phyloP scores from a whole-genome alignment of 2,329 filamentous ascomycete species.

The Ceratocystis ficicola region DNA sequence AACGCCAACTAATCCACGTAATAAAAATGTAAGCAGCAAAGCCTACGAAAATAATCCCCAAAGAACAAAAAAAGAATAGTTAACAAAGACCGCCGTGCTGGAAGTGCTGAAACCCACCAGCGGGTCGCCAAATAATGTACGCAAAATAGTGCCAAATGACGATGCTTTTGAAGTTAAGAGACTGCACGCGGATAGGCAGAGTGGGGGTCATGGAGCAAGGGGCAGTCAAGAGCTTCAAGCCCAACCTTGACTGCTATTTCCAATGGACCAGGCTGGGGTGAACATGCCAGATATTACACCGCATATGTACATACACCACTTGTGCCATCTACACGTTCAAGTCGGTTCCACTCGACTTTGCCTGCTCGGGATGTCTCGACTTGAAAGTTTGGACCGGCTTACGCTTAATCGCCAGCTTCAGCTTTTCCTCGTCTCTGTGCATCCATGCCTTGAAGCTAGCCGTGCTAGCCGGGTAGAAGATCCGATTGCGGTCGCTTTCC shows the following conservation, averaged over 20 bases:
- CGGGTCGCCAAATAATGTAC: neutral
- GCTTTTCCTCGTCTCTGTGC: slow-evolving; percentile 32
- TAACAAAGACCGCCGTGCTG: neutral
- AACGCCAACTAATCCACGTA: neutral
- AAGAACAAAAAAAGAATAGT: neutral
- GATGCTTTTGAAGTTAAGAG: neutral
- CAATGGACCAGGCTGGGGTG: neutral
- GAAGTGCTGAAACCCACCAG: slow-evolving; percentile 5
- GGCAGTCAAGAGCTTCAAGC: neutral
- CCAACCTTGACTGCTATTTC: neutral
- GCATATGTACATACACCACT: neutral
- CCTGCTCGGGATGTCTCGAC: slow-evolving; percentile 18
- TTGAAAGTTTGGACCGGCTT: slow-evolving; percentile 31
- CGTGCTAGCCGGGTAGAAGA: slow-evolving; percentile 44
- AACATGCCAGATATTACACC: slow-evolving; percentile 8
- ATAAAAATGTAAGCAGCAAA: neutral
- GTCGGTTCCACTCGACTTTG: slow-evolving; percentile 12
- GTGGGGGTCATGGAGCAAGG: neutral
- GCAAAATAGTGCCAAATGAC: neutral
- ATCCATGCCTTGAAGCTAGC: slow-evolving; percentile 32
- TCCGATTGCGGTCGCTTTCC: slow-evolving; percentile 35
- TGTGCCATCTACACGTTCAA: slow-evolving; percentile 13
- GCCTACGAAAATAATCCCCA: neutral
- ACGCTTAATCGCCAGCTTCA: slow-evolving; percentile 32
- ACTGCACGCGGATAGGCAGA: neutral